Conservation (phyloP, 73 alveolate species). For the Paramecium sonneborni region DNA sequence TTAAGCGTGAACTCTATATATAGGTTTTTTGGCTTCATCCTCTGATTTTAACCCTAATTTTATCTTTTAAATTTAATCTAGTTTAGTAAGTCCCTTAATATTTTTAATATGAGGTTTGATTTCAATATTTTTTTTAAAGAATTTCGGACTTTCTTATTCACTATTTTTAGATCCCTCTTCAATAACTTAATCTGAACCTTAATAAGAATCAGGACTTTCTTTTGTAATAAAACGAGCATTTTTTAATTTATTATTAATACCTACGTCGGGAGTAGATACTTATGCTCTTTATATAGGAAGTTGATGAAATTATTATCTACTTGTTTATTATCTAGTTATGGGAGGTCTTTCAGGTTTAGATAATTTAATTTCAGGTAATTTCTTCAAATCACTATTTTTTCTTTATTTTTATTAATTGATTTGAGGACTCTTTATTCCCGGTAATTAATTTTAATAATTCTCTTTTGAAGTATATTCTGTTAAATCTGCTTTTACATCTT, state of each 20-base stretch:
- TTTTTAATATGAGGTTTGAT: not conserved
- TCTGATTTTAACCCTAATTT: conserved; percentile 8
- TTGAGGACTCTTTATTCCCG: not conserved
- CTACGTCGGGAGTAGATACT: not conserved
- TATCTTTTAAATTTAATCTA: not conserved
- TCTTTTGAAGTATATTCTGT: not conserved
- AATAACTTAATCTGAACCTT: not conserved
- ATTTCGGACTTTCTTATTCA: not conserved
- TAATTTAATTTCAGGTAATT: conserved; percentile 31
- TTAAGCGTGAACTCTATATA: not conserved
- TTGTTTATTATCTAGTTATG: not conserved
- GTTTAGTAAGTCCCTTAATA: not conserved
- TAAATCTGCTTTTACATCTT: not conserved
- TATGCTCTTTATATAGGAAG: not conserved
- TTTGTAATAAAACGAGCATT: not conserved
- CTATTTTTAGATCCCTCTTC: not conserved
- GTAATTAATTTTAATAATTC: not conserved
- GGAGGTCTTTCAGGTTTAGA: conserved; percentile 51
- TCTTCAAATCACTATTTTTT: not conserved
- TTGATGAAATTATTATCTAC: not conserved
- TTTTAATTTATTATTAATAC: not conserved
- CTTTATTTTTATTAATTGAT: not conserved
- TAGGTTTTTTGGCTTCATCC: not conserved
- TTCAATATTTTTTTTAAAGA: not conserved
- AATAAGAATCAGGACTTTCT: conserved; percentile 48